Percentiles rank a stretch among this genome's conserved stretches.
These are phyloP conservation scores for Torulaspora delbrueckii DNA, from an alignment of 805 yeast species.

Conservation along the genomic window DNA sequence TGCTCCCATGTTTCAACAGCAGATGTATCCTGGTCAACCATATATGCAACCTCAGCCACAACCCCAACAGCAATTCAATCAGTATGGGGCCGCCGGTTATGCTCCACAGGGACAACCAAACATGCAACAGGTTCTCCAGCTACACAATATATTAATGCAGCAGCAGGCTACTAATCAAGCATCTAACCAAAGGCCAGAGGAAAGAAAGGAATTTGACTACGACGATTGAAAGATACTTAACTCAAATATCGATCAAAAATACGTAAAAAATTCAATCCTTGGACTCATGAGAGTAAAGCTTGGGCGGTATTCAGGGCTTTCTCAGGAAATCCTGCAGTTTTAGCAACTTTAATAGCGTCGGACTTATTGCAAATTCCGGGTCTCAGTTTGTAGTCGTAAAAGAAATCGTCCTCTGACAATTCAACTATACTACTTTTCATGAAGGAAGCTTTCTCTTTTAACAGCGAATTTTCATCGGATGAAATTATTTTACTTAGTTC, in stretches of 20 bases:
- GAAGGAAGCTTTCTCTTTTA: constrained; percentile 18
- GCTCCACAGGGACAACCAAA: constrained; percentile 9
- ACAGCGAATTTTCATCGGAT: constrained; percentile 24
- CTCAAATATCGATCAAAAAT: background rate
- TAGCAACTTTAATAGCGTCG: constrained; percentile 72
- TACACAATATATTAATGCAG: constrained; percentile 26
- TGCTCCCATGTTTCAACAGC: constrained; percentile 7
- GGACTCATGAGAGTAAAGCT: constrained; percentile 21
- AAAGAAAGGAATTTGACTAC: constrained; percentile 7
- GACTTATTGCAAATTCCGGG: constrained; percentile 71
- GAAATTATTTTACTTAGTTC: constrained; percentile 45
- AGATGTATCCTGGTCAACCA: constrained; percentile 2
- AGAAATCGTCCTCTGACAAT: constrained; percentile 22
- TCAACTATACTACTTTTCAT: constrained; percentile 28
- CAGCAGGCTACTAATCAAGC: constrained; percentile 14
- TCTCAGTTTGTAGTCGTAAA: constrained; percentile 49
- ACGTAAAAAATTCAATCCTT: background rate
- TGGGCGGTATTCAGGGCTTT: constrained; percentile 52
- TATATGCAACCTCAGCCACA: constrained; percentile 6
- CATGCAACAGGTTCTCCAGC: constrained; percentile 24
- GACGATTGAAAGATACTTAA: constrained; percentile 4
- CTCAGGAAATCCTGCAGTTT: constrained; percentile 71
- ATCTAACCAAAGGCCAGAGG: constrained; percentile 10
- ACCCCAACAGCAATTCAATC: background rate
- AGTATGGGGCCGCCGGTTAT: background rate